Percentiles rank a stretch among this genome's conserved stretches.
These are phyloP conservation scores for Parathielavia appendiculata DNA, from an alignment of 495 filamentous ascomycete species.

Conservation along the genomic window DNA sequence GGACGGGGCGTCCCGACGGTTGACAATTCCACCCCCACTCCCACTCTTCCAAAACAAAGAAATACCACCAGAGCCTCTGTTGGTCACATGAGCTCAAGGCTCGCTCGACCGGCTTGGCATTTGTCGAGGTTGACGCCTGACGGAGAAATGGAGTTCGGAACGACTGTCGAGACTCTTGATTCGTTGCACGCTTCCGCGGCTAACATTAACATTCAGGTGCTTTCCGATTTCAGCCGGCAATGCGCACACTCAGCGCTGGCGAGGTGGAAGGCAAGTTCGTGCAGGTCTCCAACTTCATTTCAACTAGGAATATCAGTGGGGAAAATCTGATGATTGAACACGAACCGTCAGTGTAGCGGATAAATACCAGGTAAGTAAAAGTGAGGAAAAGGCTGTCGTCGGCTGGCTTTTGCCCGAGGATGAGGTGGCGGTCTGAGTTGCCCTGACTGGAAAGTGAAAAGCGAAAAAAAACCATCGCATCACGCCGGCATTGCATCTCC, in stretches of 20 bases:
- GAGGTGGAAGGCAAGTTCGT: too few relatives aligned
- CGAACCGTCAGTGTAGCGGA: too few relatives aligned
- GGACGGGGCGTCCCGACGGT: too few relatives aligned
- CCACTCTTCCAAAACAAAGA: neutral
- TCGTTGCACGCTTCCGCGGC: neutral
- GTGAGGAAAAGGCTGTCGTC: too few relatives aligned
- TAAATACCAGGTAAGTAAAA: too few relatives aligned
- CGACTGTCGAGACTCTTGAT: slow-evolving; percentile 2
- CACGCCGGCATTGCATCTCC: neutral
- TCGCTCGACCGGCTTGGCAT: slow-evolving; percentile 10
- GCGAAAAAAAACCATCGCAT: slow-evolving; percentile 6
- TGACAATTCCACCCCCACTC: neutral
- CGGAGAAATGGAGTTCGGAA: neutral
- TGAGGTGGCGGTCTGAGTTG: slow-evolving; percentile 6
- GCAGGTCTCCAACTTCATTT: neutral
- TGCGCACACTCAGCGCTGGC: neutral
- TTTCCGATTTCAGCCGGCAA: slow-evolving; percentile 11
- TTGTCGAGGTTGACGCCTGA: neutral
- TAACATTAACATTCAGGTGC: neutral
- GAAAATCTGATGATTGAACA: too few relatives aligned
- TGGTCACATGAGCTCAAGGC: slow-evolving; percentile 8
- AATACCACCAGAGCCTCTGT: neutral
- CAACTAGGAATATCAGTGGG: neutral
- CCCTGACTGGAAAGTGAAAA: neutral
- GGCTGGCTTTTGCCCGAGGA: neutral